Percentiles rank a stretch among this genome's conserved stretches.
phyloP scores from a whole-genome alignment of 2,329 filamentous ascomycete genomes.

The Aciculosporium take region DNA sequence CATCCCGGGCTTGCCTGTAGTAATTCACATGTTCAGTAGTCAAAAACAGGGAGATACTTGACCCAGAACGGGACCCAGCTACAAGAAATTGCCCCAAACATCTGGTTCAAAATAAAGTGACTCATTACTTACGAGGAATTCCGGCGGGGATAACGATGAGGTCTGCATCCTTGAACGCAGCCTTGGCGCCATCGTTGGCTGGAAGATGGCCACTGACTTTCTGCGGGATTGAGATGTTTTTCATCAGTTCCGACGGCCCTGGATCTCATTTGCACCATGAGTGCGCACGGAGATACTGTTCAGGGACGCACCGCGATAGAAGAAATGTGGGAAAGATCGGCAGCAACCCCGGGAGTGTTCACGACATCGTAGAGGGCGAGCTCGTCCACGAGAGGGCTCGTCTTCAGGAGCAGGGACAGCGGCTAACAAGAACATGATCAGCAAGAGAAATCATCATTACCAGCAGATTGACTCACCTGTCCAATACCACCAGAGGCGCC shows the following conservation, averaged over 20 bases:
- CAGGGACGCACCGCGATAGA: conserved; percentile 52
- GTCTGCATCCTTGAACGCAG: conserved; percentile 82
- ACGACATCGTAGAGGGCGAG: conserved; percentile 98
- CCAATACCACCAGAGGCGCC: conserved; percentile 97
- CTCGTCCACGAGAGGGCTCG: conserved; percentile 74
- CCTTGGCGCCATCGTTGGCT: conserved; percentile 69
- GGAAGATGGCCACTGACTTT: conserved; percentile 82
- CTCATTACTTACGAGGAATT: conserved; percentile 66
- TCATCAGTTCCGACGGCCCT: conserved; percentile 2
- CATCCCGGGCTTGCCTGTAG: conserved; percentile 92
- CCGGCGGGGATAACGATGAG: conserved; percentile 95
- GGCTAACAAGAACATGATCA: conserved; percentile 42
- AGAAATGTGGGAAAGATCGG: conserved; percentile 95
- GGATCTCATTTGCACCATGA: background rate
- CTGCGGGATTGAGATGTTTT: conserved; percentile 29
- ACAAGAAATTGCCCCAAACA: background rate
- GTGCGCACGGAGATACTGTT: conserved; percentile 5
- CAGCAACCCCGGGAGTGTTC: conserved; percentile 90
- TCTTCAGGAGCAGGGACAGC: conserved; percentile 90
- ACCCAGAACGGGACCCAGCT: too few species aligned
- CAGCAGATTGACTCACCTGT: conserved; percentile 47
- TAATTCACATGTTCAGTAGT: conserved; percentile 1
- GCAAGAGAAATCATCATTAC: conserved; percentile 3
- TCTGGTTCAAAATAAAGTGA: background rate
- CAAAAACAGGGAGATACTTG: too few species aligned